Percentiles rank a stretch among this genome's conserved stretches.
Evolutionary conservation across 2,329 filamentous ascomycete genomes (phyloP).

Genomic region (Exophiala spinifera): DNA sequence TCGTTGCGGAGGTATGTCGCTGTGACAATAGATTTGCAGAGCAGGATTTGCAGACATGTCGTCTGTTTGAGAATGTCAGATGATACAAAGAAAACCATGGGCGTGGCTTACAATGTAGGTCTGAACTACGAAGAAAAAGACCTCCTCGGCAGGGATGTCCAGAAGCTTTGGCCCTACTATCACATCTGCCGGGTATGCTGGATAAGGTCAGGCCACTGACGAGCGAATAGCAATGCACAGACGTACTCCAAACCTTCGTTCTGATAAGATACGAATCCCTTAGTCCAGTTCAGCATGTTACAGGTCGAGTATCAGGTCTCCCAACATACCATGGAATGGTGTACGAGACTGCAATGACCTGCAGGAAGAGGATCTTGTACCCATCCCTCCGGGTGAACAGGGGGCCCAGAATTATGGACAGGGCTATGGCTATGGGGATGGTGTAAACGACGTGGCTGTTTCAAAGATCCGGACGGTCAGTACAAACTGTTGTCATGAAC

Average conservation of each 20-base stretch:
- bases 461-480: conserved; percentile 5
- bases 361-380: conserved; percentile 60
- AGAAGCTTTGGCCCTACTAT: conserved; percentile 62
- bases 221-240: background rate
- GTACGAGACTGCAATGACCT: conserved; percentile 62
- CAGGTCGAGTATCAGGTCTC: background rate
- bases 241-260: conserved; percentile 59
- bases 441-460: conserved; percentile 64
- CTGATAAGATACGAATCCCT: conserved; percentile 68
- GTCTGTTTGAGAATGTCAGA: conserved; percentile 40
- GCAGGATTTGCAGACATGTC: conserved; percentile 62
- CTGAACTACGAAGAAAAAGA: conserved; percentile 76
- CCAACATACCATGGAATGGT: conserved; percentile 63
- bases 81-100: background rate
- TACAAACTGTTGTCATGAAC: background rate
- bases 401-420: conserved; percentile 60
- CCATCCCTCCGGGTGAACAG: conserved; percentile 61
- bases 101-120: conserved; percentile 57
- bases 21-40: conserved; percentile 62
- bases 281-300: background rate
- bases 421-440: conserved; percentile 58
- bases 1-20: conserved; percentile 50
- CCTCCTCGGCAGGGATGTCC: conserved; percentile 66
- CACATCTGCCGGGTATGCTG: conserved; percentile 62
- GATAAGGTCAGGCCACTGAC: conserved; percentile 14